Percentiles rank a stretch among this genome's conserved stretches.
Conservation (phyloP, 208 protist species). For the Acanthamoeba royreba region DNA sequence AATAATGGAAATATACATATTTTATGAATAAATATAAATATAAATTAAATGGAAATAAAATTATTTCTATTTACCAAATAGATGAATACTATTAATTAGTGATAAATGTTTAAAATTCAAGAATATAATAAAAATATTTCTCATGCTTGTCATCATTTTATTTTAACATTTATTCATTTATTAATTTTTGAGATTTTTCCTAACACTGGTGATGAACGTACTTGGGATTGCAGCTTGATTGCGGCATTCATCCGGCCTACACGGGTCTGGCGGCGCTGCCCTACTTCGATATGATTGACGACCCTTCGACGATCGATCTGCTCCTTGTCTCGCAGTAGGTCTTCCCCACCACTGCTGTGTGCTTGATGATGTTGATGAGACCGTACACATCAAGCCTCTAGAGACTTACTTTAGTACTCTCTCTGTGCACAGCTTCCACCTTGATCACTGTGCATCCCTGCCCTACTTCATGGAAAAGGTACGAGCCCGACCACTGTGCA, state of each 20-base stretch:
- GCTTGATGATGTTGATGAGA: neutral
- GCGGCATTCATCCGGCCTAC: constrained; percentile 96
- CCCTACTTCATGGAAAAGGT: constrained; percentile 92
- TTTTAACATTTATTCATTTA: no score
- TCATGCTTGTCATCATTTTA: no score
- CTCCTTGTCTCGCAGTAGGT: constrained; percentile 95
- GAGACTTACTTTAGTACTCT: neutral
- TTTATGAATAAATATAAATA: no score
- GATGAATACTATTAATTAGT: no score
- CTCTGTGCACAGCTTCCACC: constrained; percentile 82
- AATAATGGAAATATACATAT: neutral
- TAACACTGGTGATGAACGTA: no score
- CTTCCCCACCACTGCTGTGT: neutral
- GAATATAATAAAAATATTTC: no score
- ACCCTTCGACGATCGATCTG: constrained; percentile 88
- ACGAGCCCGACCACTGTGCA: neutral
- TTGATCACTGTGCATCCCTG: constrained; percentile 95
- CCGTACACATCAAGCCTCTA: neutral
- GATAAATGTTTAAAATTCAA: no score
- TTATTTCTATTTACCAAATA: no score
- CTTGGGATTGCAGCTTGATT: constrained; percentile 90
- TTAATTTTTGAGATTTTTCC: no score
- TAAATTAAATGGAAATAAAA: no score
- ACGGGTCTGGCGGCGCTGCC: constrained; percentile 92
- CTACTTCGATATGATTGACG: constrained; percentile 95